These are phyloP conservation scores for Solanum ossicruentum DNA, from an alignment of 257 asterid species.

Conservation along the genomic window DNA sequence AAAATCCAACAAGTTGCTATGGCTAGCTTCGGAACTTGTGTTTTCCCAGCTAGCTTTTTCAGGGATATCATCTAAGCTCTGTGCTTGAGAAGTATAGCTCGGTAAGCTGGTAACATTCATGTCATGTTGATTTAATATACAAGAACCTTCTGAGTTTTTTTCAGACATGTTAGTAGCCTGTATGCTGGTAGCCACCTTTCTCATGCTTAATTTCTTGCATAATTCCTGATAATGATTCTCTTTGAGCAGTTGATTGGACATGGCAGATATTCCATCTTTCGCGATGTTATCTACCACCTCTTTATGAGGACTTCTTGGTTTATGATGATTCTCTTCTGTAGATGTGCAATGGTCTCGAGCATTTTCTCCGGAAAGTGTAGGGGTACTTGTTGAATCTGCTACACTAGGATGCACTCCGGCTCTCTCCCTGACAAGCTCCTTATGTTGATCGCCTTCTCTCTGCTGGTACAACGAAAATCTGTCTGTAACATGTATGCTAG, in stretches of 20 bases:
- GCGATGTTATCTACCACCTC: not conserved
- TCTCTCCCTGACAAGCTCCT: constrained; percentile 22
- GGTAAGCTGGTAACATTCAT: not conserved
- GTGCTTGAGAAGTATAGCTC: not conserved
- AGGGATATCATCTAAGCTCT: constrained; percentile 2
- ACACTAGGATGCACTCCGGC: constrained; percentile 7
- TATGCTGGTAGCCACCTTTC: not conserved
- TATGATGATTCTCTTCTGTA: not conserved
- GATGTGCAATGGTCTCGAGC: not conserved
- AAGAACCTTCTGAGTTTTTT: constrained; percentile 5
- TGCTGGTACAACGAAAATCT: not conserved
- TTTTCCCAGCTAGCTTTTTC: constrained; percentile 13
- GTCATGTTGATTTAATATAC: constrained; percentile 1
- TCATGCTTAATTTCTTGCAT: not conserved
- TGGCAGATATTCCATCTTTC: not conserved
- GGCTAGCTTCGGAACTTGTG: constrained; percentile 7
- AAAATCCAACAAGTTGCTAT: not conserved
- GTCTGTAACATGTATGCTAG: not conserved
- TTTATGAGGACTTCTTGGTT: not conserved
- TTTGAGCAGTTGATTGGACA: constrained; percentile 5
- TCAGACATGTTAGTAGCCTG: not conserved
- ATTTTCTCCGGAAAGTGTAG: not conserved
- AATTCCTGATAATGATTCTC: constrained; percentile 4
- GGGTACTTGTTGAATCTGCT: not conserved
- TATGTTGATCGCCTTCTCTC: constrained; percentile 4